phyloP scores from a whole-genome alignment of 768 basidiomycete genomes.

The Scleroderma citrinum region DNA sequence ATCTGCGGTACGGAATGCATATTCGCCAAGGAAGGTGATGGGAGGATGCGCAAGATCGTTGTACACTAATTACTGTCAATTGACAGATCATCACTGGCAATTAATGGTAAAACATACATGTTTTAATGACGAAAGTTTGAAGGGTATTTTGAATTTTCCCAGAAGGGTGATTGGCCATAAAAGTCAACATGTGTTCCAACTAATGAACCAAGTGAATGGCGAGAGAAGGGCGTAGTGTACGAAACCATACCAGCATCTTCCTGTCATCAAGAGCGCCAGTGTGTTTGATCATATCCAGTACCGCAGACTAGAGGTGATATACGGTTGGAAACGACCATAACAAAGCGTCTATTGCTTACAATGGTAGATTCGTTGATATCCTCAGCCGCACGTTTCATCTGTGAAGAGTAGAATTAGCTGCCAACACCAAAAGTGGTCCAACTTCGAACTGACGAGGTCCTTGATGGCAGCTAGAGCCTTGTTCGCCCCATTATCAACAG shows the following conservation, averaged over 20 bases:
- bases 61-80: constrained; percentile 47
- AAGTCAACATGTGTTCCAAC: constrained; percentile 67
- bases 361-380: constrained; percentile 25
- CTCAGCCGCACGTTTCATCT: constrained; percentile 28
- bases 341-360: constrained; percentile 7
- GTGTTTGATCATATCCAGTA: constrained; percentile 57
- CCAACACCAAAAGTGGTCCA: no score
- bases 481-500: constrained; percentile 12
- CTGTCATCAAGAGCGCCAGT: constrained; percentile 67
- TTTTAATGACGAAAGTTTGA: constrained; percentile 38
- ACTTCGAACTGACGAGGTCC: constrained; percentile 26
- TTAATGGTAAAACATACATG: constrained; percentile 39
- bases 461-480: constrained; percentile 25
- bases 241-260: constrained; percentile 58
- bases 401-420: not conserved
- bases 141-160: constrained; percentile 37
- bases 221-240: not conserved
- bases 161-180: constrained; percentile 54
- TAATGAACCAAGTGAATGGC: constrained; percentile 18
- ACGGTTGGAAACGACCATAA: not conserved
- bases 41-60: constrained; percentile 80
- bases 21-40: constrained; percentile 58
- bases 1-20: constrained; percentile 68
- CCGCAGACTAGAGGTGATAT: constrained; percentile 38
- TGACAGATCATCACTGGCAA: not conserved